Evolutionary conservation across 2,329 filamentous ascomycete genomes (phyloP), one percentile per base, ranked within the genome.

Genomic region (Rhinocladiella mackenziei): DNA sequence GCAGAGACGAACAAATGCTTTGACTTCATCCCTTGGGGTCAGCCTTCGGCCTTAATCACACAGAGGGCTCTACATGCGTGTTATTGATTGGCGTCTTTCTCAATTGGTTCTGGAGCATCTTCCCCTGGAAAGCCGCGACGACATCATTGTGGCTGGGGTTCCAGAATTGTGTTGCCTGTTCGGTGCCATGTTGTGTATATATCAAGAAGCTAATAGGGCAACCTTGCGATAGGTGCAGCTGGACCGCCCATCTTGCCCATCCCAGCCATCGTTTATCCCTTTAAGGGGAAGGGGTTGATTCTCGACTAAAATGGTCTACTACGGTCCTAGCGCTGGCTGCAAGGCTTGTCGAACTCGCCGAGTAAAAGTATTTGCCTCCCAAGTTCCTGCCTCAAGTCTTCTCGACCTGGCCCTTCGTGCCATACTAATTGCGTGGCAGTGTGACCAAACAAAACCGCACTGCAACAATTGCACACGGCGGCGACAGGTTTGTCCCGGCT

Each of bases 381-480:
- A 19, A 37, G 4, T 8, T 20, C 4, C 23, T n/a, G 20, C 2
- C 10, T 36, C 18, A 31, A 17, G 22, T 11, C 28, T 17, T 11
- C 19, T 43, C 26, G 48, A 20, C 9, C 13, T 30, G 26, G 15
- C 23, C 11, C 11, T 18, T 26, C n/a, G n/a, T n/a, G n/a, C n/a
- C n/a, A n/a, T n/a, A n/a, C n/a, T n/a, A n/a, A n/a, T n/a, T n/a
- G n/a, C n/a, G n/a, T n/a, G n/a, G n/a, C n/a, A 58, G 56, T 58
- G 56, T 47, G 54, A 56, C 32, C 48, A 52, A 45, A 39, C 32
- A n/a, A 43, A 46, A 40, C 56, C 56, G 15, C 29, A 44, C n/a
- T 56, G 53, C 33, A 44, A 46, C 40, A 69, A 54, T 11, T 56
- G 53, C 29, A 38, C 30, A 19, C 43, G 48, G 5, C 48, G 54